Evolutionary conservation across 805 yeast species (phyloP), one percentile per base, ranked within the genome.

Genomic region (Cyberlindnera euphorbiiphila): DNA sequence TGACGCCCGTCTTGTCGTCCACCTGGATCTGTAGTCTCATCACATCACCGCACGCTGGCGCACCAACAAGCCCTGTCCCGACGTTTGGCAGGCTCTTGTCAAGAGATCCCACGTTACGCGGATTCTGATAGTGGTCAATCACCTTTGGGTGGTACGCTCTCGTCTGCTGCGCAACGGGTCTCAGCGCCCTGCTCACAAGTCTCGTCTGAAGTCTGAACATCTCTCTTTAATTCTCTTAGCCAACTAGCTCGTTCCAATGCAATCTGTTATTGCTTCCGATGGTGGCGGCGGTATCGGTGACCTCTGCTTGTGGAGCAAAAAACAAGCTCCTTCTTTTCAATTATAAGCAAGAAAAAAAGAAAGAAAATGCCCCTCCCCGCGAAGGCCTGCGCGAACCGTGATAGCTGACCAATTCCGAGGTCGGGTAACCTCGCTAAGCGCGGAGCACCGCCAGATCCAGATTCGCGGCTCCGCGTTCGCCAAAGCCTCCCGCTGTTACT

Each of bases 31-130:
- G 98, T 48, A 93, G 73, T 66, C 95, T 83, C 96, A 93, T 93
- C 30, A 93, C 98, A 68, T 93, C 98, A 39, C 98, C 98, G 68
- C 98, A 93, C 0, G 98, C 98, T 38, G 98, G 98, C 0, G 98
- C 98, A 40, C 98, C 98, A 12, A 93, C 98, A 30, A 93, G 72
- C 1, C 98, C 98, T 1, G 98, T 93, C 29, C 98, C 98, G 10
- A 93, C 97, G 50, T 79, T 76, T 13, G 65, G 56, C 42, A 76
- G 74, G 37, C 70, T 72, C 64, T 89, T 88, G 65, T 89, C 87
- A 62, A 93, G 66, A 6, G 96, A 76, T 13, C 98, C 98, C 19
- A 93, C 98, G 59, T 93, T 93, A 64, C 98, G 77, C 44, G 98
- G 98, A 67, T 91, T 89, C 56, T 85, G 80, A 65, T 93, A 93